Evolutionary conservation across 352 stramenopile genomes (phyloP).

Genomic region (Phytopythium helicoides): DNA sequence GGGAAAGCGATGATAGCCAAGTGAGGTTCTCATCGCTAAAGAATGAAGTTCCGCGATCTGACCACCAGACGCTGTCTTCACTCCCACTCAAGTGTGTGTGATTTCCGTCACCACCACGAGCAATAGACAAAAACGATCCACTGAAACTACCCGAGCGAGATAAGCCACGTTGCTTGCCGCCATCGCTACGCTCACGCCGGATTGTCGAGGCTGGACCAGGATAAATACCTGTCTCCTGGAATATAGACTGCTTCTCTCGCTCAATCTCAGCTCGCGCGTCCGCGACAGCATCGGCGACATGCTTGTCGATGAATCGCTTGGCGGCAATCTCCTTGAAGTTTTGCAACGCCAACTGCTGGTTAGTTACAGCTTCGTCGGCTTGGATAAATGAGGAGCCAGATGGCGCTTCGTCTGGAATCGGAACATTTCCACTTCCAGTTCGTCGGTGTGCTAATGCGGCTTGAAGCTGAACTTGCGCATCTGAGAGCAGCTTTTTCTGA

Average conservation of each 20-base stretch:
- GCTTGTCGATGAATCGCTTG: conserved; percentile 74
- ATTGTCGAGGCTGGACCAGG: conserved; percentile 28
- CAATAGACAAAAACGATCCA: conserved; percentile 22
- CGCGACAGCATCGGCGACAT: conserved; percentile 59
- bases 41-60: conserved; percentile 32
- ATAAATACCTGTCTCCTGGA: conserved; percentile 63
- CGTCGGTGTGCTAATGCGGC: conserved; percentile 39
- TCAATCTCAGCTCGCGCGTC: conserved; percentile 69
- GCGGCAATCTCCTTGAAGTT: conserved; percentile 46
- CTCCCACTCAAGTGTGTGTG: conserved; percentile 21
- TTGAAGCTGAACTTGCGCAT: conserved; percentile 58
- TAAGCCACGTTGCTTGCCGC: not conserved
- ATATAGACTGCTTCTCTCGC: conserved; percentile 61
- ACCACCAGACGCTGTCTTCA: conserved; percentile 50
- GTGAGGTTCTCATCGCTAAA: conserved; percentile 38
- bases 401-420: conserved; percentile 18
- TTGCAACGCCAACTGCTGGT: conserved; percentile 41
- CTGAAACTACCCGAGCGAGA: conserved; percentile 11
- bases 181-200: conserved; percentile 2
- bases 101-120: conserved; percentile 28
- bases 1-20: conserved; percentile 27
- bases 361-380: conserved; percentile 6
- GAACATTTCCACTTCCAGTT: conserved; percentile 40
- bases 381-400: conserved; percentile 1
- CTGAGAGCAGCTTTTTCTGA: conserved; percentile 72